These are phyloP conservation scores for Leccinum pachyderme DNA, from an alignment of 1,284 basidiomycete species.

Conservation along the genomic window DNA sequence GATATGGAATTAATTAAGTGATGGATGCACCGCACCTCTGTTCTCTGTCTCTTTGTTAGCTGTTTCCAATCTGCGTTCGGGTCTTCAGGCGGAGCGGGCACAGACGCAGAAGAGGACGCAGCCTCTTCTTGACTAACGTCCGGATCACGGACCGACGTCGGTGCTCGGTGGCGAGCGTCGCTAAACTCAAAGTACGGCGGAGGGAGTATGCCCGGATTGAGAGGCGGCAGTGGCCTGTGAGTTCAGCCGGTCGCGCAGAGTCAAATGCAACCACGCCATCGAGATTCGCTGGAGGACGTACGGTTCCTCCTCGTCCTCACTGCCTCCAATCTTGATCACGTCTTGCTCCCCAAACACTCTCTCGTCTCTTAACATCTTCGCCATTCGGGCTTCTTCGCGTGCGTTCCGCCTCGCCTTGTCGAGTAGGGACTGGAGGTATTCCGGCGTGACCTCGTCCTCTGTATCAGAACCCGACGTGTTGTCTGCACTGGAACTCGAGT, in stretches of 20 bases:
- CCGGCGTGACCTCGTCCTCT: constrained; percentile 50
- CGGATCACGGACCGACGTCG: constrained; percentile 55
- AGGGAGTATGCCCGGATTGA: constrained; percentile 64
- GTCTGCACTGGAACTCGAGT: constrained; percentile 14
- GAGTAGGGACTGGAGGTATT: constrained; percentile 64
- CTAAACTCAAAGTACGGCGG: constrained; percentile 59
- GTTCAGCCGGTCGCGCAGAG: neutral
- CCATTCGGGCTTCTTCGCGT: constrained; percentile 27
- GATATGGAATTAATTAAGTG: neutral
- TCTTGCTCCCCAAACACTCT: constrained; percentile 39
- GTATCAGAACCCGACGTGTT: constrained; percentile 15
- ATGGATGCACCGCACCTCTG: constrained; percentile 46
- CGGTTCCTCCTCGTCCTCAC: constrained; percentile 38
- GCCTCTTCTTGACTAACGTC: constrained; percentile 54
- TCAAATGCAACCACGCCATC: constrained; percentile 8
- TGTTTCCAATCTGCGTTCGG: constrained; percentile 56
- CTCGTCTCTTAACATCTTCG: constrained; percentile 27
- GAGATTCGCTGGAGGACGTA: constrained; percentile 24
- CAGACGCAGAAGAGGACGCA: constrained; percentile 42
- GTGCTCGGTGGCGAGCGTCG: constrained; percentile 41
- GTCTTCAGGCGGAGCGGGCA: constrained; percentile 59
- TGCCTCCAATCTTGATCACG: constrained; percentile 43
- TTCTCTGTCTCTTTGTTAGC: constrained; percentile 67
- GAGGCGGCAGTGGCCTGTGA: constrained; percentile 57
- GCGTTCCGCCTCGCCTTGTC: constrained; percentile 57